Base-by-base conservation (phyloP, 192 early-diverging fungal genomes). In the Coemansia erecta region DNA sequence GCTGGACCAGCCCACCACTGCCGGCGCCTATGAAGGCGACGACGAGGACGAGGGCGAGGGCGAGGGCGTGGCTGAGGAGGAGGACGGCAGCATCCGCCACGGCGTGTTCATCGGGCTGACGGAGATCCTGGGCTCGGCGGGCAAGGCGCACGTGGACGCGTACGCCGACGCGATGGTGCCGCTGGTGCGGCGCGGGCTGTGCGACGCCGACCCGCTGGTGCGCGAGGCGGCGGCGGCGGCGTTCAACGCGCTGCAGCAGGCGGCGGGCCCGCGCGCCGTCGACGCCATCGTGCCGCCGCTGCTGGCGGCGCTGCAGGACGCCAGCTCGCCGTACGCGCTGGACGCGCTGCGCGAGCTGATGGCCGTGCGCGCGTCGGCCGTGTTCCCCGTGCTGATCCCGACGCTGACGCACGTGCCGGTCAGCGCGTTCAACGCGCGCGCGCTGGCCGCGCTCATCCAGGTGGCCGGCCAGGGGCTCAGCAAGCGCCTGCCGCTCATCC, bases 381-480 rank as follows among this genome's bases (percentile, higher is more conserved):
- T 99, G 8, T 97, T 99, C 91, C 97, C 97, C 8, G 94, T 96
- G 28, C 82, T 99, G 50, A 94, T 99, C 55, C 97, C 97, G 3
- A 97, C 93, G 7, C 83, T 99, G 51, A 88, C 93, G n/a, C 62
- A 86, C 15, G 82, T 81, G 23, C 96, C 96, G 15, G 92, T 99
- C 42, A 87, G 86, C 37, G 81, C 83, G n/a, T 94, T 96, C 74
- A 93, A 97, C 63, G 95, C 94, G 17, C 89, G 88, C 17, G 94
- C 94, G 8, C 72, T 99, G 55, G 87, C 86, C 3, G 90, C 92
- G 12, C 69, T 99, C 23, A 90, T 98, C 23, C 86, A 90, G 19
- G 97, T 98, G 15, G 92, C 97, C 26, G 97, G 94, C 14, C 63
- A 81, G 41, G 51, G 60, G 35, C 75, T 98, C 64, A 94, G 91